Conservation (phyloP, 495 filamentous ascomycete genomes). For the Xylaria scruposa region DNA sequence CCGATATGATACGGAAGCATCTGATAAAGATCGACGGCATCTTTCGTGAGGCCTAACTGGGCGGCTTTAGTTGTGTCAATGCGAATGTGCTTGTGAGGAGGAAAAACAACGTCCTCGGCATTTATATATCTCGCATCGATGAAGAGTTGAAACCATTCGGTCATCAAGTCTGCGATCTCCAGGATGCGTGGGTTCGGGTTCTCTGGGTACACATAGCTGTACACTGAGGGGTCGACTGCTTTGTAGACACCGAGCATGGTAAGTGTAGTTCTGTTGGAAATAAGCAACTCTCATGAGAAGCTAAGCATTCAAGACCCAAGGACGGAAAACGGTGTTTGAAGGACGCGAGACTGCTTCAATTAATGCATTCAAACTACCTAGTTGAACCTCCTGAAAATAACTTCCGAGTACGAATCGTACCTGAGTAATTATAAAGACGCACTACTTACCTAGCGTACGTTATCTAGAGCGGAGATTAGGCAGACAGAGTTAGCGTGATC, state of each 20-base stretch:
- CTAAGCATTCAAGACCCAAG: background rate
- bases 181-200: constrained; percentile 8
- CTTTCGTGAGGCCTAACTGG: constrained; percentile 4
- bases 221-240: background rate
- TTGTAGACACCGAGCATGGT: background rate
- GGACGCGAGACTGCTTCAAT: background rate
- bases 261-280: background rate
- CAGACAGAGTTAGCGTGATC: no score
- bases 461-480: background rate
- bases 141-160: constrained; percentile 9
- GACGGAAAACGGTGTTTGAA: background rate
- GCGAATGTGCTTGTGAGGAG: constrained; percentile 8
- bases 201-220: constrained; percentile 17
- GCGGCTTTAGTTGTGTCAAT: constrained; percentile 5
- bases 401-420: no score
- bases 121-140: constrained; percentile 11
- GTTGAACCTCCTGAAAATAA: no score
- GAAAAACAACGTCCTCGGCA: constrained; percentile 5
- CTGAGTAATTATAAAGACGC: no score
- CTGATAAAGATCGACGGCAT: constrained; percentile 15
- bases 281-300: background rate
- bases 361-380: background rate
- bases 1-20: constrained; percentile 15
- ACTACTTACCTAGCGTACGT: background rate
- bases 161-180: constrained; percentile 8